These are phyloP conservation scores for Xylaria sp. DNA, from an alignment of 2,329 filamentous ascomycete genomes.

Conservation along the genomic window DNA sequence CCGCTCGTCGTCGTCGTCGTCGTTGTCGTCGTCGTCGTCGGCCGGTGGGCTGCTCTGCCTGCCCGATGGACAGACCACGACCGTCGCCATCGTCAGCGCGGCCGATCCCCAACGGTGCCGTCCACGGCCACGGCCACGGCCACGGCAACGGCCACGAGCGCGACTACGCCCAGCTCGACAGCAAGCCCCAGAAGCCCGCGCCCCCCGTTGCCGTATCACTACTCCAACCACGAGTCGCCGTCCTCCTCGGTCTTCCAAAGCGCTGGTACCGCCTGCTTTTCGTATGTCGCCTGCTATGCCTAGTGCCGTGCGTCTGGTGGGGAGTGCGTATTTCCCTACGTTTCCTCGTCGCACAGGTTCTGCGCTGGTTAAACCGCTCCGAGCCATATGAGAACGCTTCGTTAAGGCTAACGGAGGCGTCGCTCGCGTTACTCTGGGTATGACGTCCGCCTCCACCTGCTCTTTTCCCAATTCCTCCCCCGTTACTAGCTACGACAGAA, in stretches of 20 bases:
- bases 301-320: slow-evolving; percentile 77
- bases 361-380: slow-evolving; percentile 46
- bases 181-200: slow-evolving; percentile 16
- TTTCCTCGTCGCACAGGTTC: slow-evolving; percentile 72
- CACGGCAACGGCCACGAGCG: slow-evolving; percentile 16
- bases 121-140: neutral
- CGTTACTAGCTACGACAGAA: neutral
- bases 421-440: slow-evolving; percentile 38
- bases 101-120: slow-evolving; percentile 23
- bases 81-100: slow-evolving; percentile 28
- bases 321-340: slow-evolving; percentile 75
- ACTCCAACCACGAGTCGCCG: slow-evolving; percentile 81
- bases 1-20: slow-evolving; percentile 25
- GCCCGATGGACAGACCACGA: slow-evolving; percentile 34
- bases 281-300: slow-evolving; percentile 76
- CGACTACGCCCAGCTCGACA: slow-evolving; percentile 10
- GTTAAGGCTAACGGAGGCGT: slow-evolving; percentile 65
- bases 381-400: slow-evolving; percentile 58
- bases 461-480: neutral
- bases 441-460: slow-evolving; percentile 3
- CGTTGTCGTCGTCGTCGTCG: too few species aligned
- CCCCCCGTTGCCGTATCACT: slow-evolving; percentile 54
- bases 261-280: slow-evolving; percentile 80
- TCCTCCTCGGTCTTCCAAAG: slow-evolving; percentile 77
- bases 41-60: slow-evolving; percentile 26